Conservation (phyloP, 202 grass and related monocot species). For the Digitaria exilis region DNA sequence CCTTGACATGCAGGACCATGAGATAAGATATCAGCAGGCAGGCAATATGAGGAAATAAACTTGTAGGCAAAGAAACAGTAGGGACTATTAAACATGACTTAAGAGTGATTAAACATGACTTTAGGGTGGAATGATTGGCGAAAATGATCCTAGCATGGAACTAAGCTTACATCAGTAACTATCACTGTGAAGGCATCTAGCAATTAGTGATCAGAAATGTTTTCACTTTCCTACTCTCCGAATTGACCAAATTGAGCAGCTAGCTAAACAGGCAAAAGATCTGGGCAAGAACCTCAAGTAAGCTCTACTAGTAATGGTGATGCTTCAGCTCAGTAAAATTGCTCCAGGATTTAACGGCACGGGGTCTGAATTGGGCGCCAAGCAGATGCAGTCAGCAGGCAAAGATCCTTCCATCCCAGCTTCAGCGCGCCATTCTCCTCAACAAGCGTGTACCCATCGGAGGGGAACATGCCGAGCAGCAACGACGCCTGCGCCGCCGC, state of each 20-base stretch:
- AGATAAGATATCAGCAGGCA: neutral
- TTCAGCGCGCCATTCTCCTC: constrained; percentile 93
- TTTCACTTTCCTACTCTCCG: constrained; percentile 26
- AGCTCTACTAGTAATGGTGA: neutral
- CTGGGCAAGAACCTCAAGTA: constrained; percentile 21
- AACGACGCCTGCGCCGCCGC: constrained; percentile 84
- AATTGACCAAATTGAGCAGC: constrained; percentile 31
- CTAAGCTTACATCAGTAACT: constrained; percentile 29
- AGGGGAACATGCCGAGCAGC: constrained; percentile 97
- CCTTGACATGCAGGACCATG: neutral
- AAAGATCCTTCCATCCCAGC: constrained; percentile 97
- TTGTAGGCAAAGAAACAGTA: neutral
- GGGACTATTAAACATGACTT: neutral
- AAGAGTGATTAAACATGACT: no score
- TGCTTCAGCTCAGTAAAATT: constrained; percentile 20
- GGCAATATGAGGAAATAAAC: neutral
- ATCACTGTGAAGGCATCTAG: constrained; percentile 26
- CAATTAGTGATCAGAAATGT: constrained; percentile 42
- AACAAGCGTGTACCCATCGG: constrained; percentile 83
- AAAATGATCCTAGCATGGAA: neutral
- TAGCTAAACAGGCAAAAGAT: constrained; percentile 37
- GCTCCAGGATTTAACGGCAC: constrained; percentile 9
- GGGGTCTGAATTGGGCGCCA: constrained; percentile 75
- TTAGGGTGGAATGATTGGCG: neutral
- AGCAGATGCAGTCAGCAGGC: constrained; percentile 83